Evolutionary conservation across 164 flowering plant genomes (phyloP).

Genomic region (Vitis labrusca): DNA sequence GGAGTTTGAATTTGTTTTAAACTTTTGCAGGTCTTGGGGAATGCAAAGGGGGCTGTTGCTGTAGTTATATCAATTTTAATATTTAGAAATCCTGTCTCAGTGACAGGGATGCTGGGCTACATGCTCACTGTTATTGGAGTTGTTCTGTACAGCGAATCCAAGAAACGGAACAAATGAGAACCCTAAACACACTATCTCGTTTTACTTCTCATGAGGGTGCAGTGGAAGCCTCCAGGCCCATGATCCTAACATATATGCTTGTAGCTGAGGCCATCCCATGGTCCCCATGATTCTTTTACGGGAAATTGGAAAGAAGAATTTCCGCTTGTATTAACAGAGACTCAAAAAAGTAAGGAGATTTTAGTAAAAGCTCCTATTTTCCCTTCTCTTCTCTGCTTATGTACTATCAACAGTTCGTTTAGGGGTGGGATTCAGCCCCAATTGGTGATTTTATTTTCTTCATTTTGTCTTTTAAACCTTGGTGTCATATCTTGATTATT

Average conservation of each 20-base stretch:
- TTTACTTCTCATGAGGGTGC: background rate
- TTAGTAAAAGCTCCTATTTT: too few species aligned
- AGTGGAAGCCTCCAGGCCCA: background rate
- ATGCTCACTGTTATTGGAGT: constrained; percentile 35
- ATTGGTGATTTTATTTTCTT: too few species aligned
- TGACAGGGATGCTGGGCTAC: constrained; percentile 38
- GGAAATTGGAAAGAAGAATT: background rate
- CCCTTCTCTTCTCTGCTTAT: too few species aligned
- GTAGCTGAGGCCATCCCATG: background rate
- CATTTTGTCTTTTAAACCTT: too few species aligned
- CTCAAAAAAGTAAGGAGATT: background rate
- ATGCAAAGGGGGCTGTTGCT: constrained; percentile 35
- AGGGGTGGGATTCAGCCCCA: too few species aligned
- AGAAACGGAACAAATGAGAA: constrained; percentile 25
- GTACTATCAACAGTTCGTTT: too few species aligned
- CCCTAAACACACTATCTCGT: background rate
- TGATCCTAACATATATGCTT: background rate
- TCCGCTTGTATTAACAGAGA: background rate
- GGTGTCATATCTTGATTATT: too few species aligned
- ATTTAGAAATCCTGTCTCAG: constrained; percentile 36
- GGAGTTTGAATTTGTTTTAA: background rate
- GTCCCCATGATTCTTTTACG: background rate
- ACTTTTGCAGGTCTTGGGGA: constrained; percentile 30
- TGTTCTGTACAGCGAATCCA: constrained; percentile 35
- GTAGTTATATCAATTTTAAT: constrained; percentile 32